Evolutionary conservation across 2,329 filamentous ascomycete genomes (phyloP), one percentile per base, ranked within the genome.

Genomic region (Neonectria neomacrospora): DNA sequence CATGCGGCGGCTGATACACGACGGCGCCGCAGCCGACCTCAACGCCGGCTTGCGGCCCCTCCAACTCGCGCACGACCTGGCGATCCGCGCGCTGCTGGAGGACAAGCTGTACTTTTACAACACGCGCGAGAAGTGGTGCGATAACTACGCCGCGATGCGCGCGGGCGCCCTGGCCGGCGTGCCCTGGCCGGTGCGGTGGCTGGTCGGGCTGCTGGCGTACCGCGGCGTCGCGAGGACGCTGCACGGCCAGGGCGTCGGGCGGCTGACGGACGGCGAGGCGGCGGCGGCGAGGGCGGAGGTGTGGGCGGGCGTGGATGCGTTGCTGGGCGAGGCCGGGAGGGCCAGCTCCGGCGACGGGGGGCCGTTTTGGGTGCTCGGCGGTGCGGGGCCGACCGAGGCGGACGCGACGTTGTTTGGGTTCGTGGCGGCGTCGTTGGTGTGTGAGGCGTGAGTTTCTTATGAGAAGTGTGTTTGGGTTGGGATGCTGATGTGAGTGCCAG

Each of bases 81-180:
- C 81, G 0, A 63, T 90, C 1, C 76, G 82, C 16, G 82, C 85
- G 0, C 67, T 90, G 54, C 63, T 90, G 23, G 88, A 90, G 75
- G 87, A 90, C 20, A 88, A 85, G 72, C 65, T 88, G 14, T 86
- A 85, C 69, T 90, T 89, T 66, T 87, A 83, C 61, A 78, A 84
- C 80, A 73, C 66, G 1, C 78, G 80, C 42, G 88, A 90, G 75
- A 79, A 82, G 64, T 90, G 88, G 88, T 72, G 81, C 3, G 77
- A 86, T 59, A 88, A 90, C 71, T 90, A 86, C 77, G 82, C 86
- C 63, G 74, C 77, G 14, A 89, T 88, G 86, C 83, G 87, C 16
- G 80, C 82, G 54, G 76, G 84, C 39, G 76, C 82, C 0, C 77
- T 90, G 7, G 75, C 71, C 10, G 57, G 80, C 0, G 64, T 89